Conservation (phyloP, 106 monocot species). For the Xerophyta viscosa region DNA sequence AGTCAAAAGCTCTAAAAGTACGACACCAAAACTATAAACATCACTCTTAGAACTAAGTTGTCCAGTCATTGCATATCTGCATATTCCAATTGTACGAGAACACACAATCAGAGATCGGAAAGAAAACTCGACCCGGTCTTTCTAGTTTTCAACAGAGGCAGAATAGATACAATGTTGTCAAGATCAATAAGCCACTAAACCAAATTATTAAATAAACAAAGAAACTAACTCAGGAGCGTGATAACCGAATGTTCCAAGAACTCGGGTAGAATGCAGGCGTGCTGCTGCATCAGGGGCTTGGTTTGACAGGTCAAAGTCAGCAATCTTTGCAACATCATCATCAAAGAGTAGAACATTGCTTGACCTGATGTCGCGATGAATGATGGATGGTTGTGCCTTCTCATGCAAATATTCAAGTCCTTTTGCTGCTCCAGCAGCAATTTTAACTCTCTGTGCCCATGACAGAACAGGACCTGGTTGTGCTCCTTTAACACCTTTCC, state of each 20-base stretch:
- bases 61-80: constrained; percentile 40
- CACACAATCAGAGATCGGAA: not conserved
- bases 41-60: constrained; percentile 40
- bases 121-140: too few species aligned
- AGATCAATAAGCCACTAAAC: too few species aligned
- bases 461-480: constrained; percentile 28
- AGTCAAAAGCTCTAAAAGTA: constrained; percentile 42
- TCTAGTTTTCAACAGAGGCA: not conserved
- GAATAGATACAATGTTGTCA: too few species aligned
- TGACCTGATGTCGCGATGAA: constrained; percentile 32
- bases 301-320: constrained; percentile 34
- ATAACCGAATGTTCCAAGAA: constrained; percentile 38
- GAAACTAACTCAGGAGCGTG: constrained; percentile 31
- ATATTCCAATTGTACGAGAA: not conserved
- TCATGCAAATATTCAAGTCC: constrained; percentile 36
- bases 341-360: constrained; percentile 30
- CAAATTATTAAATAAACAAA: not conserved
- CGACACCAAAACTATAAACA: constrained; percentile 46
- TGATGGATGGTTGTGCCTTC: constrained; percentile 25
- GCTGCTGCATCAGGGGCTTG: constrained; percentile 30
- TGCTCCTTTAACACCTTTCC: constrained; percentile 37
- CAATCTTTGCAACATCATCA: constrained; percentile 29
- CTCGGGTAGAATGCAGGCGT: constrained; percentile 31
- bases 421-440: constrained; percentile 29
- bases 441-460: constrained; percentile 31